phyloP scores from a whole-genome alignment of 1,139 yeast genomes.

The Candida pseudoviswanathii region DNA sequence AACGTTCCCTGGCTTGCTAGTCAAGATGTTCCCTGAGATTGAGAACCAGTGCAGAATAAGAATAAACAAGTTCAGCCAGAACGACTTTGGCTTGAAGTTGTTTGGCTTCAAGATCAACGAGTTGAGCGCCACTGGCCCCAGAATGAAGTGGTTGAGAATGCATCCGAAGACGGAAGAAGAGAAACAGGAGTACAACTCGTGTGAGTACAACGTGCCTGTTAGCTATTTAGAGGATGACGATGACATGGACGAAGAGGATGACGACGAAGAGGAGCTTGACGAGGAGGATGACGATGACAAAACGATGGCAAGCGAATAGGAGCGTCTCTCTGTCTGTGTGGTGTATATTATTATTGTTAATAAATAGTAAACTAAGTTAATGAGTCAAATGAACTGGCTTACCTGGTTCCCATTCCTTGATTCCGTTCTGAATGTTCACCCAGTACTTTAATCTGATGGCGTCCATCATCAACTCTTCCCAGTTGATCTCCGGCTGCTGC shows the following conservation, averaged over 20 bases:
- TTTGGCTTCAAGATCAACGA: constrained; percentile 89
- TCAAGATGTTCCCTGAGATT: constrained; percentile 87
- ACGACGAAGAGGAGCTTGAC: constrained; percentile 26
- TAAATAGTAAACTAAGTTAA: constrained; percentile 20
- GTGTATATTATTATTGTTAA: constrained; percentile 5
- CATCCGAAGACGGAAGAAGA: constrained; percentile 65
- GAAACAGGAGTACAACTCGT: constrained; percentile 57
- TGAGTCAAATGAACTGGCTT: constrained; percentile 66
- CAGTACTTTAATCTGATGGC: constrained; percentile 82
- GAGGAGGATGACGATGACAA: constrained; percentile 32
- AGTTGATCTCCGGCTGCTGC: constrained; percentile 31
- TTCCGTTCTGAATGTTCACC: constrained; percentile 73
- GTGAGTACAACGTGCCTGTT: constrained; percentile 60
- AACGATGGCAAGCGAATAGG: constrained; percentile 46
- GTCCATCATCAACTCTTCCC: constrained; percentile 61
- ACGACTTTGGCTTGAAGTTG: constrained; percentile 68
- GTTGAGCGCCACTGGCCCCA: constrained; percentile 75
- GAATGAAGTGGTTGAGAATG: constrained; percentile 93
- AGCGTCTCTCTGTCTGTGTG: background rate
- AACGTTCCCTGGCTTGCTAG: constrained; percentile 88
- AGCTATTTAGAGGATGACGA: constrained; percentile 29
- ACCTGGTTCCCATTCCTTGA: constrained; percentile 79
- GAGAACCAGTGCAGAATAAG: constrained; percentile 51
- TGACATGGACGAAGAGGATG: constrained; percentile 27
- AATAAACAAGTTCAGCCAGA: constrained; percentile 54